Percentiles rank a stretch among this genome's conserved stretches.
Evolutionary conservation across 768 basidiomycete genomes (phyloP).

Genomic region (Lyophyllum atratum): DNA sequence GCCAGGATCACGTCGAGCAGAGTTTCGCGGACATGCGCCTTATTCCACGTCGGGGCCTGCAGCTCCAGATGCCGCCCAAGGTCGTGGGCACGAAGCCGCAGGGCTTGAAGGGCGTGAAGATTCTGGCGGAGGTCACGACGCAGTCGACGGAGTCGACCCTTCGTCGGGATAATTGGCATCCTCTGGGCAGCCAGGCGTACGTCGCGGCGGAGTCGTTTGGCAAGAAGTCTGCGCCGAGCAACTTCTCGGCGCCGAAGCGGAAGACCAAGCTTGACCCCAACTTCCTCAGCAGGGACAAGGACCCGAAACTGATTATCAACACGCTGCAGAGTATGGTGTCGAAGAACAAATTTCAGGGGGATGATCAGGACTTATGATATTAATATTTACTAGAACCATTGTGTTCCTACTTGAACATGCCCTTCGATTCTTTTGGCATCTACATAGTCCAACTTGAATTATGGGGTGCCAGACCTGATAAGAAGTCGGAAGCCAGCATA

Average conservation of each 20-base stretch:
- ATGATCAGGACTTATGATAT: not conserved
- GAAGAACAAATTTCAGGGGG: not conserved
- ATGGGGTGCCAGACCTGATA: too few relatives aligned
- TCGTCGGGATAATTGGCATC: conserved; percentile 42
- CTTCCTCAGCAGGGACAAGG: not conserved
- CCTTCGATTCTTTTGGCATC: not conserved
- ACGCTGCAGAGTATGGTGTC: not conserved
- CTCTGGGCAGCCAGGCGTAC: conserved; percentile 53
- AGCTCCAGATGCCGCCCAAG: conserved; percentile 37
- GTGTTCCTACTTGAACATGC: not conserved
- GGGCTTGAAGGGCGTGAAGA: conserved; percentile 36
- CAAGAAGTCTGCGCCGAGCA: not conserved
- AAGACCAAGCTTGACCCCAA: not conserved
- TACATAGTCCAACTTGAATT: not conserved
- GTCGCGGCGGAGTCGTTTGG: conserved; percentile 16
- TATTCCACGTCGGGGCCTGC: conserved; percentile 14
- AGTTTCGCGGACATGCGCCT: conserved; percentile 34
- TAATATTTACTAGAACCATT: not conserved
- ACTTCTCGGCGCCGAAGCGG: not conserved
- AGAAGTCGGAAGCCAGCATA: too few relatives aligned
- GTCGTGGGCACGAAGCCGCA: conserved; percentile 45
- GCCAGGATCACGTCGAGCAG: conserved; percentile 15
- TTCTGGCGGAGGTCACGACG: conserved; percentile 32
- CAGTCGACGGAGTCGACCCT: conserved; percentile 27
- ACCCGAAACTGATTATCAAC: not conserved